Base-by-base conservation (phyloP, 208 protist genomes). In the Leishmania arabica region DNA sequence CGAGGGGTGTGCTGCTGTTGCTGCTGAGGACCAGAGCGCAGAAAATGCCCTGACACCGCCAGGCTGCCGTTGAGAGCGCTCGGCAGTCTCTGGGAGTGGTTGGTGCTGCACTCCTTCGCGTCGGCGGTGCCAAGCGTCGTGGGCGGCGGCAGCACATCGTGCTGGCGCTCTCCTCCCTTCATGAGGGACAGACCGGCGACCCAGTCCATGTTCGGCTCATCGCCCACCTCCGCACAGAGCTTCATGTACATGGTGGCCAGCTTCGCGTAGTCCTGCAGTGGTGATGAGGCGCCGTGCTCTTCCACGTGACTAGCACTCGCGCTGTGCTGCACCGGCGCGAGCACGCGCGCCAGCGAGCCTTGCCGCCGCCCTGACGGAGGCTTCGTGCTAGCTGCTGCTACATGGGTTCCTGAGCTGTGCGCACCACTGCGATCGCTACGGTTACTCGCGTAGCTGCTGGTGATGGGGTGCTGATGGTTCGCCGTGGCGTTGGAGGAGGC, bases 161-260 rank as follows among this genome's bases (percentile, higher is more conserved):
- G 40, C 27, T 40, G 71, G 19, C 68, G 68, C 75, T 74, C 64
- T 13, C 42, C 77, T 37, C 21, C 24, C 19, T 70, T 31, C 7
- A 8, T 15, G 27, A 17, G 37, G 37, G 84, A 60, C 45, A 91
- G 77, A 1, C 83, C 83, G 9, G 60, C 68, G 45, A 95, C 85
- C 94, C 92, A 95, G 19, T 91, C 82, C 49, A 81, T 75, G 58
- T 91, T 85, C n/a, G 94, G 92, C 79, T 79, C 60, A 81, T 95
- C 90, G 27, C 87, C 87, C 42, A 95, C 53, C 45, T 90, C 87
- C 34, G 78, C 75, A 75, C 91, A 97, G 17, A 94, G 74, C 51
- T 77, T 73, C 31, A 90, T 75, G 77, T 95, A 97, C 15, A 70
- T 60, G 62, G 84, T 77, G 31, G 90, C 74, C 27, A 86, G 77